A percentile compares a stretch with the other conserved stretches of the same genome.
Conservation (phyloP, 345 rosid species). For the Syzygium jambos region DNA sequence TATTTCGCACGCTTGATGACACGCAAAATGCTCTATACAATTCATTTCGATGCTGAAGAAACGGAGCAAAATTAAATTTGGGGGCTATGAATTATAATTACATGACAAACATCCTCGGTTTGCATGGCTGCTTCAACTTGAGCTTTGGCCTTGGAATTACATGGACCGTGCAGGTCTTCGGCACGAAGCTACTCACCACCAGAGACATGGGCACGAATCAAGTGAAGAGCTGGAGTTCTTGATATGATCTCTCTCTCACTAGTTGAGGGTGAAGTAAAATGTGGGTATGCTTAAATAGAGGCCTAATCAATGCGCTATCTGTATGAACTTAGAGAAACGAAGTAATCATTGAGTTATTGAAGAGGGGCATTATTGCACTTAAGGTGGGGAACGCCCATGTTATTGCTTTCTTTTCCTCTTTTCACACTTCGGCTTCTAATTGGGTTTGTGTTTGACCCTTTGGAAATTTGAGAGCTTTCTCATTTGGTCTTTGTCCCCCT, state of each 20-base stretch:
- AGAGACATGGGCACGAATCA: not conserved
- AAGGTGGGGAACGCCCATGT: not conserved
- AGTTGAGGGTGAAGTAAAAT: not conserved
- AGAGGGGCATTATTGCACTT: not conserved
- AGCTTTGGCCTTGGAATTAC: not conserved
- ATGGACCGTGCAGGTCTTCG: not conserved
- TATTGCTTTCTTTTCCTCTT: not conserved
- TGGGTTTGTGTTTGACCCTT: not conserved
- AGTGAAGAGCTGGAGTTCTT: not conserved
- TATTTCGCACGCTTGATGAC: not conserved
- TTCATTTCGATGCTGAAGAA: not conserved
- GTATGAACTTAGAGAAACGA: not conserved
- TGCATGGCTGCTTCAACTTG: not conserved
- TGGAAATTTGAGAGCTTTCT: not conserved
- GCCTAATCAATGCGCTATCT: not conserved
- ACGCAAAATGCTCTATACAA: not conserved
- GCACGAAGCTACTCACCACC: not conserved
- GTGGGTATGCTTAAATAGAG: not conserved
- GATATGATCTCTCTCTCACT: not conserved
- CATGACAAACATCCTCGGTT: not conserved
- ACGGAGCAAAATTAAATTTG: not conserved
- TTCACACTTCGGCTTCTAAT: not conserved
- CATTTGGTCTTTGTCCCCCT: not conserved
- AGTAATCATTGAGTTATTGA: not conserved
- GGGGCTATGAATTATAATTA: not conserved